Evolutionary conservation across 148 eudicot genomes (phyloP).

Genomic region (Dianthus caryophyllus): DNA sequence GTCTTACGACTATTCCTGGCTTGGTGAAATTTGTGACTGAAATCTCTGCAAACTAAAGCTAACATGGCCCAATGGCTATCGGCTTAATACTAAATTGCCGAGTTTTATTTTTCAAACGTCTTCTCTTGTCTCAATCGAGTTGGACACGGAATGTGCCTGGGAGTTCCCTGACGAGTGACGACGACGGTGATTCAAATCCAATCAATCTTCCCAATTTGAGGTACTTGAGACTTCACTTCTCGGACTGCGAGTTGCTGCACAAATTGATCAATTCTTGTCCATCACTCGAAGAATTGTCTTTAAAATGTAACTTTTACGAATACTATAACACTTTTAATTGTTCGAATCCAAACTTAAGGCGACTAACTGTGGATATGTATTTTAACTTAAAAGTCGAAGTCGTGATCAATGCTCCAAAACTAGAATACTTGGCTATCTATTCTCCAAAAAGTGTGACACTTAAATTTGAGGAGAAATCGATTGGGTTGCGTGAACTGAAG

Average conservation of each 20-base stretch:
- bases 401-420: background rate
- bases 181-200: too few species aligned
- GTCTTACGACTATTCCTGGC: too few species aligned
- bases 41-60: too few species aligned
- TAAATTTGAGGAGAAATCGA: too few species aligned
- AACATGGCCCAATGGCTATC: too few species aligned
- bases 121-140: background rate
- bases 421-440: background rate
- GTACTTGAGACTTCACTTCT: background rate
- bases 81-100: background rate
- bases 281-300: background rate
- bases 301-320: background rate
- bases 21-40: too few species aligned
- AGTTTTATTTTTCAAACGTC: background rate
- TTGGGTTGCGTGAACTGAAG: too few species aligned
- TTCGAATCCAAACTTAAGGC: background rate
- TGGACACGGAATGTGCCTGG: background rate
- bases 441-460: too few species aligned
- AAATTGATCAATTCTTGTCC: background rate
- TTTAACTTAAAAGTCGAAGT: background rate
- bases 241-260: background rate
- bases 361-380: background rate
- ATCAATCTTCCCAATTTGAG: background rate
- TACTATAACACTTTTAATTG: background rate
- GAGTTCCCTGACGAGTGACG: constrained; percentile 3